Evolutionary conservation across 179 eudicot species (phyloP), one percentile per base, ranked within the genome.

Genomic region (Camellia oleifera): DNA sequence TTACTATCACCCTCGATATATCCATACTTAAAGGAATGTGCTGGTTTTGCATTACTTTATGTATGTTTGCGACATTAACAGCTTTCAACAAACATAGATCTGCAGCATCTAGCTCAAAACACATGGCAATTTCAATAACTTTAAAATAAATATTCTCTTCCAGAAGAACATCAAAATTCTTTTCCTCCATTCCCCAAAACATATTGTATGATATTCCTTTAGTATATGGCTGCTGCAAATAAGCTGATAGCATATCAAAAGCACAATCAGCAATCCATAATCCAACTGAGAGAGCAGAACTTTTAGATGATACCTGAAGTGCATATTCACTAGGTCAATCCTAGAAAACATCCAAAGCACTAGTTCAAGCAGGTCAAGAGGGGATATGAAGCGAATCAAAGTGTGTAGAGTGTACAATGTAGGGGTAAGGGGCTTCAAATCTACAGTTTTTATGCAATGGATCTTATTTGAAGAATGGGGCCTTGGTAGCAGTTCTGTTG

Each of bases 21-120:
- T 79, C 84, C 86, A 83, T 79, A 75, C 87, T 42, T 53, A 79
- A 70, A 52, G 86, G 84, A 81, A 89, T 85, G 67, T 77, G 69
- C 17, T 82, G 77, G 18, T 85, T 81, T 75, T 78, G 84, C 77
- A 77, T 66, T 82, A 58, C 66, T 75, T 85, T 85, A 52, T 69
- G 83, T 77, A 78, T 73, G 80, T 57, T 82, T 52, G 84, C 86
- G 32, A 85, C 89, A 82, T 77, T 87, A 66, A 91, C 85, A 81
- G 97, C 96, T 88, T 92, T 91, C 78, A 89, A 86, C 87, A 97
- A 85, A 83, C 97, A 94, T 67, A 76, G 20, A 85, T 89, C 92
- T 52, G 95, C 97, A 77, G 84, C 79, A 79, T 88, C 90, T 60
- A 88, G 81, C 75, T 89, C 87, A 79, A 80, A 83, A 77, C 44